phyloP scores from a whole-genome alignment of 2,329 filamentous ascomycete species.

The Fusarium sororula region DNA sequence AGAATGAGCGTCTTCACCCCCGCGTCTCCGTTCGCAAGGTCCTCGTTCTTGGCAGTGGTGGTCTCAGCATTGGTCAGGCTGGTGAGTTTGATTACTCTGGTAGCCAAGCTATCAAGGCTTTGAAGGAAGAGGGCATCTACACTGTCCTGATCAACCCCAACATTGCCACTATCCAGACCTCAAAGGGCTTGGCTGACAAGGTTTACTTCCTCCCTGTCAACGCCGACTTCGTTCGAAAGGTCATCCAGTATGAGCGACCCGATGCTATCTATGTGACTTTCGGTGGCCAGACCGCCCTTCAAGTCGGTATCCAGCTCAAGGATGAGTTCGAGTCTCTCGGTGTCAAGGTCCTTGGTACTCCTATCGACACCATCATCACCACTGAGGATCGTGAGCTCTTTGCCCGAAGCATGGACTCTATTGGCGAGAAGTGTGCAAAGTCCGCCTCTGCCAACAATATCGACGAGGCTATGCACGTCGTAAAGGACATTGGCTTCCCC shows the following conservation, averaged over 20 bases:
- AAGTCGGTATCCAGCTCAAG: conserved; percentile 96
- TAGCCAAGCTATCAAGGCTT: conserved; percentile 96
- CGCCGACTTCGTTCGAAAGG: conserved; percentile 95
- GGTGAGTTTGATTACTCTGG: conserved; percentile 99
- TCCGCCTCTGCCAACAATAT: conserved; percentile 91
- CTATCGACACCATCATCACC: conserved; percentile 97
- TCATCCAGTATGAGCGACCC: conserved; percentile 92
- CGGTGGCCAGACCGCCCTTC: conserved; percentile 95
- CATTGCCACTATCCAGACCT: conserved; percentile 98
- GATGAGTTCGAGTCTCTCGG: conserved; percentile 94
- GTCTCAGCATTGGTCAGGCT: conserved; percentile 95
- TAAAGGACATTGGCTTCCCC: conserved; percentile 92
- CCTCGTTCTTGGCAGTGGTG: conserved; percentile 91
- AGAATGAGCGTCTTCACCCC: conserved; percentile 80
- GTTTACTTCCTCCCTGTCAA: conserved; percentile 99
- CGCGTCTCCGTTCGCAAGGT: conserved; percentile 92
- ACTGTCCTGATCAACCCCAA: conserved; percentile 99
- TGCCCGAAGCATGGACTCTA: conserved; percentile 97
- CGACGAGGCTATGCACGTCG: conserved; percentile 87
- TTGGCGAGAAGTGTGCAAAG: conserved; percentile 97
- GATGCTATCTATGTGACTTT: conserved; percentile 99
- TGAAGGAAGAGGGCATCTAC: conserved; percentile 98
- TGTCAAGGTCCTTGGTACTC: conserved; percentile 93
- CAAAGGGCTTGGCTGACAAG: conserved; percentile 96
- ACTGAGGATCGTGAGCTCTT: conserved; percentile 98